Percentiles rank a stretch among this genome's conserved stretches.
phyloP scores from a whole-genome alignment of 148 eudicot species.

The Rhododendron henanense region DNA sequence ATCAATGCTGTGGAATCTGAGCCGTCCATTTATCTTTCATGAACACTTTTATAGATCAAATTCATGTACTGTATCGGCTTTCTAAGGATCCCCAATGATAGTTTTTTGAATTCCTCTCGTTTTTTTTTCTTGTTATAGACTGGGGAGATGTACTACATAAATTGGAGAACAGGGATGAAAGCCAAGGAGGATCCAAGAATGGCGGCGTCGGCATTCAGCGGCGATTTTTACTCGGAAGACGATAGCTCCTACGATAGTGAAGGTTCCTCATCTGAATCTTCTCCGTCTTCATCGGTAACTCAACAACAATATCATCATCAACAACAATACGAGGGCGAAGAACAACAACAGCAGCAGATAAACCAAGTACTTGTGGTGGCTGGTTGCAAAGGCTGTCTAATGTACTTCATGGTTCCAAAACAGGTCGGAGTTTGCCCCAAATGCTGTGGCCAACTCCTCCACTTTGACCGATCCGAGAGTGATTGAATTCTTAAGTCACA shows the following conservation, averaged over 20 bases:
- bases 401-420: conserved; percentile 96
- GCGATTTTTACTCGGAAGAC: conserved; percentile 27
- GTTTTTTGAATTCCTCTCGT: not conserved
- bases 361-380: conserved; percentile 65
- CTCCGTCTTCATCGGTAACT: conserved; percentile 34
- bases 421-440: conserved; percentile 68
- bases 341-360: not conserved
- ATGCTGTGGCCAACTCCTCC: conserved; percentile 84
- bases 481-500: conserved; percentile 12
- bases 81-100: not conserved
- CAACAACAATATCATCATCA: conserved; percentile 9
- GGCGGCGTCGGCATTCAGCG: conserved; percentile 14
- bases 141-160: conserved; percentile 84
- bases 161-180: conserved; percentile 85
- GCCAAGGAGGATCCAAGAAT: conserved; percentile 61
- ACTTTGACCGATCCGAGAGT: conserved; percentile 53
- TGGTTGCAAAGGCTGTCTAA: conserved; percentile 85
- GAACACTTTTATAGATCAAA: no score
- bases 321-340: not conserved
- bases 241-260: conserved; percentile 47
- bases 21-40: no score
- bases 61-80: not conserved
- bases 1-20: no score
- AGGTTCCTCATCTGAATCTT: conserved; percentile 49
- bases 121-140: conserved; percentile 34